Percentiles rank a stretch among this genome's conserved stretches.
Evolutionary conservation across 75 land plant genomes (phyloP).

Genomic region (Selaginella tamariscina): DNA sequence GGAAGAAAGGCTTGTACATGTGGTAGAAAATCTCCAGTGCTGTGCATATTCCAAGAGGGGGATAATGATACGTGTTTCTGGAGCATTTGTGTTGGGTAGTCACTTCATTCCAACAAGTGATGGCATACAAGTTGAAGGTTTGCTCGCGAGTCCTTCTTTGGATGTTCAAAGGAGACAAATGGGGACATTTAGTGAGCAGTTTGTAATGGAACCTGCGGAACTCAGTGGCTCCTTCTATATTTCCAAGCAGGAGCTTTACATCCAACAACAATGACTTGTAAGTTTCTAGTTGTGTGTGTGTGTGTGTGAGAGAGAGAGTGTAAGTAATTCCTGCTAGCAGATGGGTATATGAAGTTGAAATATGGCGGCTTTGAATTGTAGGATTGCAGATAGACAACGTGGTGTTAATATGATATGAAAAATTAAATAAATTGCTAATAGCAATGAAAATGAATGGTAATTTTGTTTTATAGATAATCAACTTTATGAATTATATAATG

Average conservation of each 20-base stretch:
- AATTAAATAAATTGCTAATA: too few species aligned
- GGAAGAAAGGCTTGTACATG: constrained; percentile 78
- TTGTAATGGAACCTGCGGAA: constrained; percentile 67
- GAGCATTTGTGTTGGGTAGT: constrained; percentile 79
- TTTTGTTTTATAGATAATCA: too few species aligned
- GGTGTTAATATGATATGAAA: too few species aligned
- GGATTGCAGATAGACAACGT: too few species aligned
- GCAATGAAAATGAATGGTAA: too few species aligned
- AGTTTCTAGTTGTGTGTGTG: too few species aligned
- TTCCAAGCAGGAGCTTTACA: constrained; percentile 70
- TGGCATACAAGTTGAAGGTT: constrained; percentile 86
- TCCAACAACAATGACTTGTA: constrained; percentile 34
- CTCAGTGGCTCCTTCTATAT: constrained; percentile 52
- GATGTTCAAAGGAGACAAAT: constrained; percentile 49
- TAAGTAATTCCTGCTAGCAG: too few species aligned
- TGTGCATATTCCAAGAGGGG: constrained; percentile 72
- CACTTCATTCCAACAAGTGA: constrained; percentile 88
- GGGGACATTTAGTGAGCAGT: constrained; percentile 84
- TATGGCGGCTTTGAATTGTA: too few species aligned
- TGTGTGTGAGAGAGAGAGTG: too few species aligned
- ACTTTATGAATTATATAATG: too few species aligned
- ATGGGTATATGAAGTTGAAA: too few species aligned
- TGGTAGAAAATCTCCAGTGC: constrained; percentile 85
- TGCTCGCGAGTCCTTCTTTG: constrained; percentile 43
- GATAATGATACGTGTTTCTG: constrained; percentile 79